A percentile compares a stretch with the other conserved stretches of the same genome.
Conservation (phyloP, 768 basidiomycete genomes). For the Gelatoporia subvermispora region DNA sequence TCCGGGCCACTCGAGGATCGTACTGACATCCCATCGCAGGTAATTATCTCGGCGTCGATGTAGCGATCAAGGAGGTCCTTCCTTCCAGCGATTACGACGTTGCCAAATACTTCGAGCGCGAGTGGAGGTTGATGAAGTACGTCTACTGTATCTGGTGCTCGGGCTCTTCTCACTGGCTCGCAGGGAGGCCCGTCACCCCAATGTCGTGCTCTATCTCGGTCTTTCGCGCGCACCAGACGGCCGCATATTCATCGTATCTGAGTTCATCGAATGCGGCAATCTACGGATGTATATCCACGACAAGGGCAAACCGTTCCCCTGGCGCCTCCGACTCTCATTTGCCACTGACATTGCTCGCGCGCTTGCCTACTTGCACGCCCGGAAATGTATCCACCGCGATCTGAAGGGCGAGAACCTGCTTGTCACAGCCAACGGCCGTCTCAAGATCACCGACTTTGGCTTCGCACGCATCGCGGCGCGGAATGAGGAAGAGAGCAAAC, state of each 20-base stretch:
- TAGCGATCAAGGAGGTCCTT: conserved; percentile 94
- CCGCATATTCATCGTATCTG: conserved; percentile 92
- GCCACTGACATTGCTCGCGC: conserved; percentile 92
- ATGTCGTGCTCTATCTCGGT: conserved; percentile 91
- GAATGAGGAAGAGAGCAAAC: conserved; percentile 84
- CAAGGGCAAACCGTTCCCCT: conserved; percentile 78
- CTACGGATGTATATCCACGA: conserved; percentile 88
- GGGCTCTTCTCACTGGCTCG: conserved; percentile 5
- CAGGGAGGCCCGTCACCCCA: conserved; percentile 83
- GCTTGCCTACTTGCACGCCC: conserved; percentile 94
- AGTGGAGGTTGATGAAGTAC: conserved; percentile 94
- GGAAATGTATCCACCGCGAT: conserved; percentile 85
- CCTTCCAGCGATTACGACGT: conserved; percentile 91
- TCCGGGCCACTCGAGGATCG: conserved; percentile 16
- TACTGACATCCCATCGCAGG: conserved; percentile 40
- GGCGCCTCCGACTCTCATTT: conserved; percentile 91
- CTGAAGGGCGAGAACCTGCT: conserved; percentile 97
- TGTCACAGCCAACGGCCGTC: conserved; percentile 88
- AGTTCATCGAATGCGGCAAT: conserved; percentile 92
- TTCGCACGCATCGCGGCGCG: conserved; percentile 92
- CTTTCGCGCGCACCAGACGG: conserved; percentile 78
- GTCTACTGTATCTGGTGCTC: conserved; percentile 5
- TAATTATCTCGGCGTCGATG: conserved; percentile 89
- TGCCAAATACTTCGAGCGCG: conserved; percentile 96
- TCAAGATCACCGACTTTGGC: conserved; percentile 99